A percentile compares a stretch with the other conserved stretches of the same genome.
phyloP scores from a whole-genome alignment of 345 rosid species.

The Rhizophora apiculata region DNA sequence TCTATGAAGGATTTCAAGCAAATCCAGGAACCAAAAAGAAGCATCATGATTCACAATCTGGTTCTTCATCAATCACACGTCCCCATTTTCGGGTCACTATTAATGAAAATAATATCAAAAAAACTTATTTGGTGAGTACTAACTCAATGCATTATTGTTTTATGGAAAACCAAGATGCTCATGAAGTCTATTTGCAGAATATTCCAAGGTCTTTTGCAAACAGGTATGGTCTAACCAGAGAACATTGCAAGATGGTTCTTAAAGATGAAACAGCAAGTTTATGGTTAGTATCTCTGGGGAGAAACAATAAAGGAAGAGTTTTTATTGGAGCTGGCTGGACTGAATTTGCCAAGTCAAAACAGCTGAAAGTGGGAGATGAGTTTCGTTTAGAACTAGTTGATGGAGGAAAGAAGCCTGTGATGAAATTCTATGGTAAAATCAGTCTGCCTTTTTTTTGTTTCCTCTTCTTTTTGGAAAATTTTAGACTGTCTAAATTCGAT shows the following conservation, averaged over 20 bases:
- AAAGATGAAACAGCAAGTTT: constrained; percentile 12
- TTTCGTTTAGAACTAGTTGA: constrained; percentile 9
- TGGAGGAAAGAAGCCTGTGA: constrained; percentile 3
- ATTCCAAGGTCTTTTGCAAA: constrained; percentile 5
- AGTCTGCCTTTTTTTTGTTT: not conserved
- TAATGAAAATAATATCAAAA: not conserved
- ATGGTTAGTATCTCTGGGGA: not conserved
- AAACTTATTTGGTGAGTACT: constrained; percentile 7
- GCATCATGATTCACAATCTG: not conserved
- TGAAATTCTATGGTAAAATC: constrained; percentile 8
- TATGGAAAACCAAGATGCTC: not conserved
- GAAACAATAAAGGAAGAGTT: not conserved
- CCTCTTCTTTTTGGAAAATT: too few species aligned
- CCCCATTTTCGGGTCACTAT: not conserved
- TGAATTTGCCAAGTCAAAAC: constrained; percentile 4
- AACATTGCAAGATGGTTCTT: constrained; percentile 4
- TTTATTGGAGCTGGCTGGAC: constrained; percentile 2
- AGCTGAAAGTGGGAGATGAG: constrained; percentile 6
- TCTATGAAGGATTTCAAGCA: not conserved
- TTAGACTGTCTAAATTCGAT: too few species aligned
- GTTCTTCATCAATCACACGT: not conserved
- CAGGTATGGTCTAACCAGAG: not conserved
- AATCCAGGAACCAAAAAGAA: not conserved
- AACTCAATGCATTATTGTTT: not conserved
- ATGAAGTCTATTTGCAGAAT: constrained; percentile 10